phyloP scores from a whole-genome alignment of 2,329 filamentous ascomycete genomes.

The Fusarium fracticaudum region DNA sequence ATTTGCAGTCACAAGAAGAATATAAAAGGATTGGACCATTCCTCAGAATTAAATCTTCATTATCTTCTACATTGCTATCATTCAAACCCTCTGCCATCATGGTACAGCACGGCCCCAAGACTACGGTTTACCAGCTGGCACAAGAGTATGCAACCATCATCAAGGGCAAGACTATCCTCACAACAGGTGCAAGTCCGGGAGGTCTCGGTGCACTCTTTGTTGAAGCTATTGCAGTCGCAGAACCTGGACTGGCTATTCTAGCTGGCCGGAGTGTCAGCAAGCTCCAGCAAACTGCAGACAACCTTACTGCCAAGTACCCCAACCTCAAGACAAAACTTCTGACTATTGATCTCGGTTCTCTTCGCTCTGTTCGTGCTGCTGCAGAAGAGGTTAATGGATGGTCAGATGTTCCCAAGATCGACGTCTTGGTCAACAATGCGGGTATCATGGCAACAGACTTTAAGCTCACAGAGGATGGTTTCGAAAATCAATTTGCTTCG shows the following conservation, averaged over 20 bases:
- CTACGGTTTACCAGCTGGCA: constrained; percentile 1
- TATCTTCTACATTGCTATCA: neutral
- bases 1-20: no score
- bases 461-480: neutral
- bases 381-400: neutral
- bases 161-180: constrained; percentile 10
- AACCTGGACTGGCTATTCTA: neutral
- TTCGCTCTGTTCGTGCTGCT: neutral
- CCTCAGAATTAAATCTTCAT: neutral
- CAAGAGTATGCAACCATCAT: constrained; percentile 2
- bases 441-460: constrained; percentile 17
- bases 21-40: neutral
- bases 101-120: neutral
- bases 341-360: neutral
- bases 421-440: constrained; percentile 7
- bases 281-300: constrained; percentile 7
- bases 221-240: neutral
- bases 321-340: neutral
- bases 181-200: constrained; percentile 4
- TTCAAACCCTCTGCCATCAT: neutral
- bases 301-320: neutral
- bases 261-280: constrained; percentile 5
- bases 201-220: constrained; percentile 4
- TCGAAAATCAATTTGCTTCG: constrained; percentile 9
- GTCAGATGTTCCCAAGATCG: neutral